These are phyloP conservation scores for Chlorociboria aeruginascens DNA, from an alignment of 495 filamentous ascomycete species.

Conservation along the genomic window DNA sequence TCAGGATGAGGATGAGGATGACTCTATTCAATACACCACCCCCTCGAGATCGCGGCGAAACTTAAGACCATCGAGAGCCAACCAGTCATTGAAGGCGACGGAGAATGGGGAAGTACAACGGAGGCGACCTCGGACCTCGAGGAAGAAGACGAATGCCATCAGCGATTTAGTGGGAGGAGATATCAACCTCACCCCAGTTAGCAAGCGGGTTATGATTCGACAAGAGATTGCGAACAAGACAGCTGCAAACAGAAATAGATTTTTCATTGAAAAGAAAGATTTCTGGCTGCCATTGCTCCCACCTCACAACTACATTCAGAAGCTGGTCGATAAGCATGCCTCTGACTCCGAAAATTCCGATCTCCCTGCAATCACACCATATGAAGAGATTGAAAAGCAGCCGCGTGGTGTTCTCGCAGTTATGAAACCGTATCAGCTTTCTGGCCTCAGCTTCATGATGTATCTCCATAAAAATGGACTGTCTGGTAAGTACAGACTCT, in stretches of 20 bases:
- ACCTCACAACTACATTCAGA: conserved; percentile 37
- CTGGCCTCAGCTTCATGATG: conserved; percentile 48
- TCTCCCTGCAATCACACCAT: conserved; percentile 24
- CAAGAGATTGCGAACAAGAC: conserved; percentile 34
- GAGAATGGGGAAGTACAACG: conserved; percentile 7
- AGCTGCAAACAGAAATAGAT: conserved; percentile 34
- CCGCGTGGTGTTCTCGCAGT: conserved; percentile 35
- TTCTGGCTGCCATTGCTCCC: conserved; percentile 43
- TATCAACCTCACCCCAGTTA: conserved; percentile 11
- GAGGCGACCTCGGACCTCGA: not conserved
- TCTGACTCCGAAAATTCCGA: conserved; percentile 11
- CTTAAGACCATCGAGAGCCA: conserved; percentile 8
- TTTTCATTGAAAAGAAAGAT: conserved; percentile 38
- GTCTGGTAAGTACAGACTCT: not conserved
- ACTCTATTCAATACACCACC: conserved; percentile 1
- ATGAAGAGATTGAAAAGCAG: conserved; percentile 34
- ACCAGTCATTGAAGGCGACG: conserved; percentile 10
- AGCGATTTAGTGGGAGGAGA: conserved; percentile 7
- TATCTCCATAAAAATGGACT: conserved; percentile 40
- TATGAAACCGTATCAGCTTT: conserved; percentile 54
- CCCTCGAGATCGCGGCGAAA: not conserved
- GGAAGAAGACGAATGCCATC: conserved; percentile 2
- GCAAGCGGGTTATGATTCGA: conserved; percentile 28
- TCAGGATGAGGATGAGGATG: conserved; percentile 8
- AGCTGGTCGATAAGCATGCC: conserved; percentile 25